These are phyloP conservation scores for Vitis cinerea DNA, from an alignment of 164 flowering plant genomes.

Conservation along the genomic window DNA sequence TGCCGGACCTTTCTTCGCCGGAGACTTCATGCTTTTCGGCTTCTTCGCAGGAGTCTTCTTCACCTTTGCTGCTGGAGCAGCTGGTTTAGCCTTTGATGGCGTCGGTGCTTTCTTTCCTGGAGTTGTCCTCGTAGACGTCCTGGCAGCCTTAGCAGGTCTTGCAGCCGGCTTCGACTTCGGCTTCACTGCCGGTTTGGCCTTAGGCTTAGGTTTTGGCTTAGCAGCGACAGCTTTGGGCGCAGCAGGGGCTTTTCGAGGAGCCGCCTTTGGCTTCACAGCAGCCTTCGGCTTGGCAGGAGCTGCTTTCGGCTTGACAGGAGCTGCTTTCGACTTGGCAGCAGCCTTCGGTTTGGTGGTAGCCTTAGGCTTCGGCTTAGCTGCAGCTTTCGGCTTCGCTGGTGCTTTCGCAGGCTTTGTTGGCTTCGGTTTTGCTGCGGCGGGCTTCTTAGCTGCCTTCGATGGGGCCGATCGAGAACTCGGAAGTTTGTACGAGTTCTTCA, in stretches of 20 bases:
- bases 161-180: conserved; percentile 22
- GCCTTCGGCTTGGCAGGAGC: conserved; percentile 13
- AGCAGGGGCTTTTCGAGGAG: conserved; percentile 9
- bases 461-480: conserved; percentile 17
- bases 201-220: conserved; percentile 16
- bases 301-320: conserved; percentile 10
- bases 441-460: conserved; percentile 20
- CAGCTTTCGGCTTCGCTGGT: conserved; percentile 12
- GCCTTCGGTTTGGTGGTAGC: conserved; percentile 17
- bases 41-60: conserved; percentile 16
- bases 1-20: conserved; percentile 24
- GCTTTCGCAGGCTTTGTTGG: conserved; percentile 11
- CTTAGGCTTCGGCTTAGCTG: conserved; percentile 18
- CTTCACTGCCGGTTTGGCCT: conserved; percentile 17
- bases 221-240: conserved; percentile 15
- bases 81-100: conserved; percentile 1
- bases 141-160: conserved; percentile 17
- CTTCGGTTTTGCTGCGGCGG: conserved; percentile 22
- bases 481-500: conserved; percentile 39
- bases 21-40: conserved; percentile 37
- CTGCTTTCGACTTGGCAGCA: conserved; percentile 8
- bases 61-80: conserved; percentile 17
- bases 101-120: conserved; percentile 15
- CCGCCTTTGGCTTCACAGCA: conserved; percentile 25
- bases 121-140: conserved; percentile 16